Conservation (phyloP, 331 rosid genomes). For the Telfairia occidentalis region DNA sequence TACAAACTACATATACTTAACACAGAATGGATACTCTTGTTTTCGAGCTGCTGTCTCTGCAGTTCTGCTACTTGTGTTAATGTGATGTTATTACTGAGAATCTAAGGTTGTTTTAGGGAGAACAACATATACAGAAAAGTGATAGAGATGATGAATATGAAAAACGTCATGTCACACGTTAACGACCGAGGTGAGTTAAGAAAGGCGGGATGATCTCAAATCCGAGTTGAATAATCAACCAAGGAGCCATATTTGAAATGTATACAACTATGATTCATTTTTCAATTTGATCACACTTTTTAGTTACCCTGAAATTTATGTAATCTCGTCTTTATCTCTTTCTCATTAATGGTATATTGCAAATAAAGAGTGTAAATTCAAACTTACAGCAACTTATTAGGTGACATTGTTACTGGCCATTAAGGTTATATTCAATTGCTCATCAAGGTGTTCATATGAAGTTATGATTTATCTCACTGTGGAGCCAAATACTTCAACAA, state of each 20-base stretch:
- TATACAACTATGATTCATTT: neutral
- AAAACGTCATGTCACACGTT: neutral
- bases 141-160: neutral
- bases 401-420: neutral
- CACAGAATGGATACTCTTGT: neutral
- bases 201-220: neutral
- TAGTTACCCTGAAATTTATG: neutral
- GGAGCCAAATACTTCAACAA: neutral
- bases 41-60: neutral
- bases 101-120: neutral
- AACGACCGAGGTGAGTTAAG: neutral
- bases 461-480: neutral
- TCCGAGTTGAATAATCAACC: neutral
- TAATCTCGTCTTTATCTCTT: too few species aligned
- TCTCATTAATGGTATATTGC: too few species aligned
- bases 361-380: neutral
- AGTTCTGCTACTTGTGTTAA: conserved; percentile 7
- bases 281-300: neutral
- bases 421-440: too few species aligned
- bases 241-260: neutral
- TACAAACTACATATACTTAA: neutral
- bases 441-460: neutral
- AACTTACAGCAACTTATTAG: neutral
- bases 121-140: neutral
- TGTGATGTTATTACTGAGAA: neutral